These are phyloP conservation scores for Hymenoscyphus salicellus DNA, from an alignment of 2,329 filamentous ascomycete species.

Conservation along the genomic window DNA sequence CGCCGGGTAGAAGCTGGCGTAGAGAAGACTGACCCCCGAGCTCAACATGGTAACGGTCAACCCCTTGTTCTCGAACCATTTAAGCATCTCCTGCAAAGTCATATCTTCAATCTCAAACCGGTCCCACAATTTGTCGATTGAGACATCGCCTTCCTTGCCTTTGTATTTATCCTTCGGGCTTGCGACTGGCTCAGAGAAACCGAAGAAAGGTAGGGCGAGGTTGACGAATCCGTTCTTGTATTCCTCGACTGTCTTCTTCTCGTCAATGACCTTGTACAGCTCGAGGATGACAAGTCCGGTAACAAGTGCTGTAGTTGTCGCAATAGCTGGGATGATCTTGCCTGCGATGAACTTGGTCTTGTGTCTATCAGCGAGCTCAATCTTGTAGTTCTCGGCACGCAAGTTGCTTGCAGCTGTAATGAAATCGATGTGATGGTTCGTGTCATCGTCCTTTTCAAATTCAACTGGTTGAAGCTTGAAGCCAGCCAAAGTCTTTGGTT, in stretches of 20 bases:
- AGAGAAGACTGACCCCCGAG: slow-evolving; percentile 93
- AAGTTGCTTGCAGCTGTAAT: slow-evolving; percentile 96
- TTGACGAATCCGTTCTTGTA: slow-evolving; percentile 99
- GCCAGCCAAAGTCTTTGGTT: slow-evolving; percentile 75
- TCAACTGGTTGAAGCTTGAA: slow-evolving; percentile 91
- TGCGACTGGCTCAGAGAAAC: slow-evolving; percentile 93
- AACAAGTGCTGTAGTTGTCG: slow-evolving; percentile 92
- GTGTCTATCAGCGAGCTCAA: slow-evolving; percentile 85
- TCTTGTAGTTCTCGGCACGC: slow-evolving; percentile 97
- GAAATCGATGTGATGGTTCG: slow-evolving; percentile 98
- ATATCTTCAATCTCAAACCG: slow-evolving; percentile 88
- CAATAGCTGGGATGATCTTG: slow-evolving; percentile 98
- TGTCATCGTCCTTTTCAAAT: slow-evolving; percentile 98
- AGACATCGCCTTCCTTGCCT: slow-evolving; percentile 73
- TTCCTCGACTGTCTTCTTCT: slow-evolving; percentile 93
- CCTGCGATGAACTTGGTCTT: slow-evolving; percentile 99
- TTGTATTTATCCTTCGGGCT: slow-evolving; percentile 90
- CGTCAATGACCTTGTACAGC: slow-evolving; percentile 93
- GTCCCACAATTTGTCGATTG: slow-evolving; percentile 96
- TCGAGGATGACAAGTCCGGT: slow-evolving; percentile 91
- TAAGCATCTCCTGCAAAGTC: slow-evolving; percentile 78
- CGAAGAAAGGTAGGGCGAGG: slow-evolving; percentile 92
- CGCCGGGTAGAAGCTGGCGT: slow-evolving; percentile 86
- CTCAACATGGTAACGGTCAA: slow-evolving; percentile 88
- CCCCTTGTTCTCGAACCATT: slow-evolving; percentile 76